Base-by-base conservation (phyloP, 2,329 filamentous ascomycete genomes). In the Talaromyces sp. region DNA sequence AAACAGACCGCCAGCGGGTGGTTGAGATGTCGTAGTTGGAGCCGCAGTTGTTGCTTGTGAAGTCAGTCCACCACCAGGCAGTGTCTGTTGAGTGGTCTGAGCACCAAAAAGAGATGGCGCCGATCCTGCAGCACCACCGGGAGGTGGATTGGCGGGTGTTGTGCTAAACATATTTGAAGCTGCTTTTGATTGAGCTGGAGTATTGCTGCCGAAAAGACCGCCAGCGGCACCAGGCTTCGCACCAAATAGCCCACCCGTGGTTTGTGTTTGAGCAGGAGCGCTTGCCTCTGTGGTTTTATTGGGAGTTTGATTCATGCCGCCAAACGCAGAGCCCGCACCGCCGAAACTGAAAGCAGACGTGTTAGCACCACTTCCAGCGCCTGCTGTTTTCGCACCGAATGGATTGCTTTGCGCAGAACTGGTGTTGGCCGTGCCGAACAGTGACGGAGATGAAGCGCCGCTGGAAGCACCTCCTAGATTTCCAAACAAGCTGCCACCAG, bases 71-170 rank as follows among this genome's bases (percentile, higher is more conserved):
- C 71, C 71, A 64, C 46, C 25, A 50, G 75, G 74, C 7, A 71
- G 64, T 37, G 74, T 64, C 60, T 75, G 71, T 60, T 69, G 68
- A 55, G 65, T 66, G 16, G 63, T 28, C 54, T 71, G 69, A 28
- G 23, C 50, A 35, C 69, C 68, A 58, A 73, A 73, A 21, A 73
- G 66, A 48, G 69, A 63, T 64, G 66, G 72, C 62, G 66, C 69
- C 69, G 70, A 66, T 8, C 70, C 71, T 21, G 70, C 66, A 46
- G 75, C 67, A 42, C 66, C 64, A 33, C 70, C 65, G 35, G 80
- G 80, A 31, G 81, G 81, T 64, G 79, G 79, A 6, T 80, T 80
- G 60, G 80, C 80, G 57, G 81, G 81, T 56, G 74, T 67, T 62
- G 73, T 76, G 50, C 71, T 73, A 64, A 80, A 79, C 52, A 76